Evolutionary conservation across 306 rosid genomes (phyloP).

Genomic region (Nissolia schottii): DNA sequence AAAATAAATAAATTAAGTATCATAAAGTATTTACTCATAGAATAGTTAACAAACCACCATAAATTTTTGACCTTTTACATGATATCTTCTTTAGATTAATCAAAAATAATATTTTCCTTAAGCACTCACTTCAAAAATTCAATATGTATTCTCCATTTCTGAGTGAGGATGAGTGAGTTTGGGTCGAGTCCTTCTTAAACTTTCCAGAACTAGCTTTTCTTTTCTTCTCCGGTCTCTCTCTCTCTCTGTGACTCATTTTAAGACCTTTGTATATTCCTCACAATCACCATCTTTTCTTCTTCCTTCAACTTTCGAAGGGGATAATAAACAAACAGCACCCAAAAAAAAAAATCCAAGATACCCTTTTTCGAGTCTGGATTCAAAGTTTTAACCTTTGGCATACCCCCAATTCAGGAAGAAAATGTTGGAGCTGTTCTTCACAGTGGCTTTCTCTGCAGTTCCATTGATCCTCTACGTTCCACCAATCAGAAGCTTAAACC

Average conservation of each 20-base stretch:
- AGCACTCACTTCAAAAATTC: too few species aligned
- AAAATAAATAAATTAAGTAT: too few species aligned
- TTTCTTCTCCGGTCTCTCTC: neutral
- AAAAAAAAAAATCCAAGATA: neutral
- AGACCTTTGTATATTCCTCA: neutral
- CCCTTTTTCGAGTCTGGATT: neutral
- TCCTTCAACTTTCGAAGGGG: neutral
- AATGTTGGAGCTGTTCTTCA: slow-evolving; percentile 62
- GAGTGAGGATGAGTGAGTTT: neutral
- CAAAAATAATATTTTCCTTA: too few species aligned
- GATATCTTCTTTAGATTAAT: too few species aligned
- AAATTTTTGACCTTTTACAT: too few species aligned
- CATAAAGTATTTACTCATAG: too few species aligned
- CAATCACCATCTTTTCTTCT: neutral
- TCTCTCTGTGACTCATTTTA: neutral
- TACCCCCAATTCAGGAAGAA: neutral
- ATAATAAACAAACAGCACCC: neutral
- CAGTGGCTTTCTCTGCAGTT: slow-evolving; percentile 74
- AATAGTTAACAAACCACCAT: too few species aligned
- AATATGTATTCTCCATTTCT: neutral
- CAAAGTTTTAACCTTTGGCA: neutral
- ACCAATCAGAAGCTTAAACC: slow-evolving; percentile 70
- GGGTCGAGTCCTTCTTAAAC: neutral
- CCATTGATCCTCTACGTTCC: slow-evolving; percentile 83
- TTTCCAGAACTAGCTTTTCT: neutral